phyloP scores from a whole-genome alignment of 1,139 yeast genomes.

The Diutina scorzettiae region DNA sequence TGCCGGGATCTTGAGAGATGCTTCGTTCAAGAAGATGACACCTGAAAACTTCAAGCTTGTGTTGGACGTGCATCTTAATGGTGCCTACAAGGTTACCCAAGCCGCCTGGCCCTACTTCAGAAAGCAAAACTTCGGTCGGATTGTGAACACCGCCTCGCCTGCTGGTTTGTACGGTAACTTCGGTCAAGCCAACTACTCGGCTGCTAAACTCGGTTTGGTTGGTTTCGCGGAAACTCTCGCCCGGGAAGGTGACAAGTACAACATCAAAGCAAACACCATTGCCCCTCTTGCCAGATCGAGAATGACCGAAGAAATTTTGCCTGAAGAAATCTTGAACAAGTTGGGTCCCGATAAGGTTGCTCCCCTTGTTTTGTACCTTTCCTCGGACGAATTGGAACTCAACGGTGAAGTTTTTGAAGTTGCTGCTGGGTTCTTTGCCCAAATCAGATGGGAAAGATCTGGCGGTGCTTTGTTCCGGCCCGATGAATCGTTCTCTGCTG shows the following conservation, averaged over 20 bases:
- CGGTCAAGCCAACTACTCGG: constrained; percentile 93
- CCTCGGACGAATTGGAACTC: constrained; percentile 41
- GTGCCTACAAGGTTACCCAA: constrained; percentile 74
- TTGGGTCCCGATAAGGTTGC: constrained; percentile 83
- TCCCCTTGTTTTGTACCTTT: constrained; percentile 73
- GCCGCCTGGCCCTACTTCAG: constrained; percentile 92
- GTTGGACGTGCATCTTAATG: constrained; percentile 77
- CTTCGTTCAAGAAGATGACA: constrained; percentile 71
- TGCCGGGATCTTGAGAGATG: constrained; percentile 84
- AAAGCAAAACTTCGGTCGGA: constrained; percentile 77
- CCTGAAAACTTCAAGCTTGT: constrained; percentile 73
- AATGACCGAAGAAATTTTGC: constrained; percentile 88
- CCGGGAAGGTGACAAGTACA: constrained; percentile 81
- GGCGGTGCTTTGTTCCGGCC: constrained; percentile 80
- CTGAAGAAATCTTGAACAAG: constrained; percentile 71
- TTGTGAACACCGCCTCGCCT: constrained; percentile 88
- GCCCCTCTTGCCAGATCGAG: constrained; percentile 93
- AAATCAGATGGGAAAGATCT: constrained; percentile 91
- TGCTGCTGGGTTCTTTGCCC: constrained; percentile 90
- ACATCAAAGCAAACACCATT: constrained; percentile 75
- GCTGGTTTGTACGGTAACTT: constrained; percentile 96
- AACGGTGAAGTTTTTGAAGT: constrained; percentile 79
- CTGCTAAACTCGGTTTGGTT: constrained; percentile 82
- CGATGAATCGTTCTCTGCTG: constrained; percentile 69
- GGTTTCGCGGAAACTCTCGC: constrained; percentile 93